Percentiles rank a stretch among this genome's conserved stretches.
phyloP scores from a whole-genome alignment of 176 grass and related monocot genomes.

The Musa troglodytarum region DNA sequence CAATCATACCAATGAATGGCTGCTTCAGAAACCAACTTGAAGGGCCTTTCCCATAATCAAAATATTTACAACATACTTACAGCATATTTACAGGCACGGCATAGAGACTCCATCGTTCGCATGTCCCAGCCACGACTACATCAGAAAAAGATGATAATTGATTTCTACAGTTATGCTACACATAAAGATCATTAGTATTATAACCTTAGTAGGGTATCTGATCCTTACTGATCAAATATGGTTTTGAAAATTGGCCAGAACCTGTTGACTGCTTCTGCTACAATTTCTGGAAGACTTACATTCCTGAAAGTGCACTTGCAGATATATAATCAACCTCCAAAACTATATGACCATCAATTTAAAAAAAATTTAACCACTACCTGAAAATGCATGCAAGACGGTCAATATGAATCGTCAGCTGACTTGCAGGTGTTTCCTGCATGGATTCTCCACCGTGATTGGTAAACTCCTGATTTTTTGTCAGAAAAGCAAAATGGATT shows the following conservation, averaged over 20 bases:
- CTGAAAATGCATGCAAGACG: constrained; percentile 94
- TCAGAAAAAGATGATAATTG: constrained; percentile 20
- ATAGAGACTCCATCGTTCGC: constrained; percentile 92
- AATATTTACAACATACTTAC: constrained; percentile 39
- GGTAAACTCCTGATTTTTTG: constrained; percentile 60
- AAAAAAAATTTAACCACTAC: constrained; percentile 24
- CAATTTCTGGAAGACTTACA: constrained; percentile 78
- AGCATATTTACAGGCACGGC: constrained; percentile 92
- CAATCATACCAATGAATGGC: background rate
- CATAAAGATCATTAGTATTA: constrained; percentile 6
- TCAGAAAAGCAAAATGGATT: constrained; percentile 22
- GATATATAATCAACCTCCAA: constrained; percentile 11
- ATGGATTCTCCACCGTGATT: constrained; percentile 66
- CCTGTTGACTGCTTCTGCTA: constrained; percentile 75
- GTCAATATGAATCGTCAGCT: constrained; percentile 82
- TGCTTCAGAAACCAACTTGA: background rate
- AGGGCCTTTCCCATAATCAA: background rate
- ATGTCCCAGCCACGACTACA: constrained; percentile 94
- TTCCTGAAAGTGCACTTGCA: constrained; percentile 45
- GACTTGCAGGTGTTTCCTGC: constrained; percentile 64
- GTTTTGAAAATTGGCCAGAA: constrained; percentile 78
- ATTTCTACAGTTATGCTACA: background rate
- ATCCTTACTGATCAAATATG: constrained; percentile 85
- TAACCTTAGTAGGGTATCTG: constrained; percentile 12
- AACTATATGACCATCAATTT: background rate